Evolutionary conservation across 352 stramenopile species (phyloP).

Genomic region (Pilasporangium apinafurcum): DNA sequence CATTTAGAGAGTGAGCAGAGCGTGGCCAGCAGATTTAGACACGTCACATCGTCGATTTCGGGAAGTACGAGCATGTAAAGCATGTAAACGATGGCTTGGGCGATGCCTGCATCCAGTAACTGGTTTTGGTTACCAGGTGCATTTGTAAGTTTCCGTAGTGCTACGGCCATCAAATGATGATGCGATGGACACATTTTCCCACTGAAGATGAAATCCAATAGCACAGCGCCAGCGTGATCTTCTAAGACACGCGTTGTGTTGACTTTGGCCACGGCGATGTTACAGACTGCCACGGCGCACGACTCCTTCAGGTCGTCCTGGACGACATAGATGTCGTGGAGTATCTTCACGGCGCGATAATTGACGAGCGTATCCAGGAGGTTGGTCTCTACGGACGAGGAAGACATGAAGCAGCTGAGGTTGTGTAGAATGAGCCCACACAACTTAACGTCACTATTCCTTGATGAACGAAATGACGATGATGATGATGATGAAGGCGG

Average conservation of each 20-base stretch:
- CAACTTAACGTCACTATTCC: slow-evolving; percentile 26
- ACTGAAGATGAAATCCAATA: slow-evolving; percentile 54
- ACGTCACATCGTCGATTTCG: slow-evolving; percentile 18
- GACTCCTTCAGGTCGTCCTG: slow-evolving; percentile 46
- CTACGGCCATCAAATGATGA: slow-evolving; percentile 34
- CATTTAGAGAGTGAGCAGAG: slow-evolving; percentile 45
- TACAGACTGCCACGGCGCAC: slow-evolving; percentile 50
- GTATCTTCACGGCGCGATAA: slow-evolving; percentile 25
- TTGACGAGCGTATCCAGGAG: slow-evolving; percentile 44
- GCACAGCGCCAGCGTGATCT: slow-evolving; percentile 33
- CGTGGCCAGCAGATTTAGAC: slow-evolving; percentile 40
- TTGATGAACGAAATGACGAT: neutral
- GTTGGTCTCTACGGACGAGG: slow-evolving; percentile 2
- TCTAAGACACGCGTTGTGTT: slow-evolving; percentile 59
- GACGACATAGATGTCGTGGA: slow-evolving; percentile 45
- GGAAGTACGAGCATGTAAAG: slow-evolving; percentile 32
- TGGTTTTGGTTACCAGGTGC: slow-evolving; percentile 52
- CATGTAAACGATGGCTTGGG: slow-evolving; percentile 40
- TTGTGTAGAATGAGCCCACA: slow-evolving; percentile 73
- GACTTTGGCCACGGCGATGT: slow-evolving; percentile 54
- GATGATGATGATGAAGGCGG: too few species aligned
- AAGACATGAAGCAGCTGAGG: slow-evolving; percentile 31
- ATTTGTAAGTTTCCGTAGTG: slow-evolving; percentile 53
- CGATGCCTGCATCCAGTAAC: slow-evolving; percentile 36
- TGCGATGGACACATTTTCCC: slow-evolving; percentile 25